A percentile compares a stretch with the other conserved stretches of the same genome.
Conservation (phyloP, 2,329 filamentous ascomycete species). For the Aspergillus sp. region DNA sequence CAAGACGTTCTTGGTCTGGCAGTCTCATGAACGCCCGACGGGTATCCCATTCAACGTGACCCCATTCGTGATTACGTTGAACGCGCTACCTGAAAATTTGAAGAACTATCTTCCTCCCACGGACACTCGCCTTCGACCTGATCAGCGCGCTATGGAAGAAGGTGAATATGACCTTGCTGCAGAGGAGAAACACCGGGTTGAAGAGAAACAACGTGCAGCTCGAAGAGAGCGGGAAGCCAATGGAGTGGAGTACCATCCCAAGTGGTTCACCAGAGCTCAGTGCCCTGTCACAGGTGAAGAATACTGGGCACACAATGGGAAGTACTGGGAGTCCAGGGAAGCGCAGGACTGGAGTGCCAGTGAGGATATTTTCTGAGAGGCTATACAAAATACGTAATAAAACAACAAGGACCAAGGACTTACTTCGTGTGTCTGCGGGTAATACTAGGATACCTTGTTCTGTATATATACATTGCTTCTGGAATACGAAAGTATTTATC, state of each 20-base stretch:
- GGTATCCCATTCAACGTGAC: conserved; percentile 96
- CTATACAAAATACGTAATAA: neutral
- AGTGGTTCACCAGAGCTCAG: conserved; percentile 71
- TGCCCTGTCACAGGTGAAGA: conserved; percentile 78
- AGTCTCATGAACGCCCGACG: conserved; percentile 70
- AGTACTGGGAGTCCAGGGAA: conserved; percentile 73
- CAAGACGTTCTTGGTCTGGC: conserved; percentile 86
- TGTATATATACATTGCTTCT: too few relatives aligned
- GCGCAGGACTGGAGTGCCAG: conserved; percentile 59
- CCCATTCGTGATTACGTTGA: conserved; percentile 89
- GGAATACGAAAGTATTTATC: neutral
- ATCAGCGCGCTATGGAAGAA: conserved; percentile 97
- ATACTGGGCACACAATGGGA: conserved; percentile 82
- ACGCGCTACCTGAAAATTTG: conserved; percentile 81
- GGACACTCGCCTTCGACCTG: conserved; percentile 84
- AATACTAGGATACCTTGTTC: too few relatives aligned
- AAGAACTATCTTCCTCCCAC: conserved; percentile 75
- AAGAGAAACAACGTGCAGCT: conserved; percentile 79
- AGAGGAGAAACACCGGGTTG: conserved; percentile 85
- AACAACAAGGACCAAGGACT: neutral
- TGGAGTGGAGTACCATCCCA: conserved; percentile 74
- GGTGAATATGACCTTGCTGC: conserved; percentile 94
- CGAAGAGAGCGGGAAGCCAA: conserved; percentile 64
- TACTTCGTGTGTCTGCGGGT: too few relatives aligned
- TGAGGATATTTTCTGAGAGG: conserved; percentile 61